These are phyloP conservation scores for Physaria fendleri DNA, from an alignment of 345 rosid species.

Conservation along the genomic window DNA sequence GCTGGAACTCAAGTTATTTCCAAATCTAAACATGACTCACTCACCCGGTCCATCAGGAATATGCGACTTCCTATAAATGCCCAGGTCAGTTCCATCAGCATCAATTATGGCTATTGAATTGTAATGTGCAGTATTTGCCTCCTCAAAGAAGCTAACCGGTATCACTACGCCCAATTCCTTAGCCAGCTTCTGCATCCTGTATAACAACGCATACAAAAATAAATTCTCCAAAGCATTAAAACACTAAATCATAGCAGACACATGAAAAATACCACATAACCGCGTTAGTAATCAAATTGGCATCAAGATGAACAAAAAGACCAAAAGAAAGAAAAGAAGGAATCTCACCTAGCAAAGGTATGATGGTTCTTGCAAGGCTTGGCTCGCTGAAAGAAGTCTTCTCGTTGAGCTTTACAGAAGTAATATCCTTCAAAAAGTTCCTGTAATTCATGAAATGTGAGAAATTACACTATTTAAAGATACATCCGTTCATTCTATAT, in stretches of 20 bases:
- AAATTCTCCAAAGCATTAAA: background rate
- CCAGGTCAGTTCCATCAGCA: constrained; percentile 91
- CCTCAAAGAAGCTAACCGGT: constrained; percentile 95
- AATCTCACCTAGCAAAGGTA: constrained; percentile 59
- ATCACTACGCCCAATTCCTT: constrained; percentile 82
- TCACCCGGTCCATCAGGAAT: constrained; percentile 98
- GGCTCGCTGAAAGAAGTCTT: constrained; percentile 69
- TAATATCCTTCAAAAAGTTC: constrained; percentile 95
- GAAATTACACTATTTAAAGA: background rate
- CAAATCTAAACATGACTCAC: constrained; percentile 7
- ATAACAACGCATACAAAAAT: too few relatives aligned
- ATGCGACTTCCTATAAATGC: constrained; percentile 91
- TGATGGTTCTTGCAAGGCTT: constrained; percentile 80
- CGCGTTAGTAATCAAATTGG: background rate
- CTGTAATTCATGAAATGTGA: constrained; percentile 32
- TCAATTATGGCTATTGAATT: constrained; percentile 85
- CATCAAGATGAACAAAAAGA: too few relatives aligned
- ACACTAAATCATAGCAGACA: background rate
- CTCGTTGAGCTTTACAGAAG: constrained; percentile 97
- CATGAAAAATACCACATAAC: background rate
- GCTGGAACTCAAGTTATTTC: constrained; percentile 1
- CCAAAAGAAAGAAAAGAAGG: background rate
- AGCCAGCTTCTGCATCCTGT: constrained; percentile 84
- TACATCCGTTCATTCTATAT: too few relatives aligned
- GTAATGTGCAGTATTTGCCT: constrained; percentile 87